Conservation (phyloP, 768 basidiomycete genomes). For the Leccinum broughii region DNA sequence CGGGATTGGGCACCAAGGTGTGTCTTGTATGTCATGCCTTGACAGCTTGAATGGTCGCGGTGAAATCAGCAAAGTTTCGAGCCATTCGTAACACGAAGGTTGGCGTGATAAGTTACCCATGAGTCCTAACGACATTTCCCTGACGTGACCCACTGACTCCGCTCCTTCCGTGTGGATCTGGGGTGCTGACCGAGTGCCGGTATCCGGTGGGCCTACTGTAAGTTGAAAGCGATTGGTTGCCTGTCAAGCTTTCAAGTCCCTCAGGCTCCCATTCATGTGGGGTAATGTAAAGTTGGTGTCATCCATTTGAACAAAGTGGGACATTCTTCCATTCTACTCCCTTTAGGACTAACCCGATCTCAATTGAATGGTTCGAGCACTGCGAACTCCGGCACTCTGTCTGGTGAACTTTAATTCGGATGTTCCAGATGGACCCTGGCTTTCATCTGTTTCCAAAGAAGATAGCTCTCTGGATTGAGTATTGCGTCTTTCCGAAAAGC, state of each 20-base stretch:
- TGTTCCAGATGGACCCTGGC: background rate
- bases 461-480: background rate
- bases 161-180: constrained; percentile 1
- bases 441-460: background rate
- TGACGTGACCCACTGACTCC: background rate
- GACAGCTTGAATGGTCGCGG: background rate
- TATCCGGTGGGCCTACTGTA: background rate
- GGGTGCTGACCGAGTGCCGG: constrained; percentile 1
- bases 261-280: background rate
- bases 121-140: background rate
- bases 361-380: constrained; percentile 3
- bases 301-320: constrained; percentile 2
- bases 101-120: background rate
- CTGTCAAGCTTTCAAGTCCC: background rate
- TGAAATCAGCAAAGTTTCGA: background rate
- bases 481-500: constrained; percentile 11
- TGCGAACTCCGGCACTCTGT: background rate
- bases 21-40: background rate
- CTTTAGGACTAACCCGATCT: constrained; percentile 3
- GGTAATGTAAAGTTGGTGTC: background rate
- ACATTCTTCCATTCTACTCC: constrained; percentile 7
- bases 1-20: background rate
- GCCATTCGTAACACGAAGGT: background rate
- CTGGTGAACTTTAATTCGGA: background rate
- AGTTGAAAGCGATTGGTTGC: constrained; percentile 1